A percentile compares a stretch with the other conserved stretches of the same genome.
Conservation (phyloP, 345 rosid genomes). For the Anastatica hierochuntica region DNA sequence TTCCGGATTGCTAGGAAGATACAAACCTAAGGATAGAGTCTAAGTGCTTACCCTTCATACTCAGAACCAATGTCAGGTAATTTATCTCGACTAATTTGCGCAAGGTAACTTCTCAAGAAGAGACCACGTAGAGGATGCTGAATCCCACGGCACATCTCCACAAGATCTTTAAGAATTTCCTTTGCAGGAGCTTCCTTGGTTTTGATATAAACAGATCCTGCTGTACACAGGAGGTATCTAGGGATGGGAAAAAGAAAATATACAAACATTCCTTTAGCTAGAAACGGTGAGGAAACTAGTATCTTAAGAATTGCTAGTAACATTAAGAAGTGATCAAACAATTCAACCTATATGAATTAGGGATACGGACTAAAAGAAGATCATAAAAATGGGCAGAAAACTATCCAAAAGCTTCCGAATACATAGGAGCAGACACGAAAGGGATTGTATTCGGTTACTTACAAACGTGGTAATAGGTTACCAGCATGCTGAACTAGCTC, state of each 20-base stretch:
- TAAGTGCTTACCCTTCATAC: conserved; percentile 82
- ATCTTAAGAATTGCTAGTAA: background rate
- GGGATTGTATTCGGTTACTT: conserved; percentile 25
- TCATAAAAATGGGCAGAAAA: background rate
- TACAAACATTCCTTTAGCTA: background rate
- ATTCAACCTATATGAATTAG: background rate
- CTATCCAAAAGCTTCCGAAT: background rate
- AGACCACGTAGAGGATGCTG: conserved; percentile 98
- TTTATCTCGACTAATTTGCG: conserved; percentile 93
- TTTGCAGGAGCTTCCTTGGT: conserved; percentile 98
- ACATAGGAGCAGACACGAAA: background rate
- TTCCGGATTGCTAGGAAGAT: background rate
- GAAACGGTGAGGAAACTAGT: background rate
- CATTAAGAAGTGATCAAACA: background rate
- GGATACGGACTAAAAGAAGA: background rate
- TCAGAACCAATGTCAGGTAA: conserved; percentile 93
- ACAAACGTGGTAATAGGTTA: conserved; percentile 93
- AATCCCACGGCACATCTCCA: conserved; percentile 99
- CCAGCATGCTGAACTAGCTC: conserved; percentile 99
- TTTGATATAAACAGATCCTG: conserved; percentile 91
- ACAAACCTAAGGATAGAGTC: background rate
- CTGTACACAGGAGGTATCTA: conserved; percentile 96
- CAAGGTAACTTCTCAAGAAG: conserved; percentile 93
- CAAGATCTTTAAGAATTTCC: conserved; percentile 96
- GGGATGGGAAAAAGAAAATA: conserved; percentile 2